phyloP scores from a whole-genome alignment of 352 stramenopile species.

The Phytophthora kernoviae region DNA sequence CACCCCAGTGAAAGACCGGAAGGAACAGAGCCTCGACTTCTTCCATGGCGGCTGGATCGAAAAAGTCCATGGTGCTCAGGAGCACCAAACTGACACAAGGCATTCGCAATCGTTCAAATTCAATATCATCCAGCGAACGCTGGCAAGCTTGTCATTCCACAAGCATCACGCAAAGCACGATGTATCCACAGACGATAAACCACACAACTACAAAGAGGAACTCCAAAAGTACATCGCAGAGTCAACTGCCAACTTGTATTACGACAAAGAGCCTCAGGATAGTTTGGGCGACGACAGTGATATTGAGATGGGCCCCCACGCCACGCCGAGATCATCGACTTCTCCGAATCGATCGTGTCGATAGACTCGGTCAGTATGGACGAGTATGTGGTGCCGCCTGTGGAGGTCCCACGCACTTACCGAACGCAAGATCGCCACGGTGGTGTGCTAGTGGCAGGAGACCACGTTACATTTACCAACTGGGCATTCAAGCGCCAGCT shows the following conservation, averaged over 20 bases:
- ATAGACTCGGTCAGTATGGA: constrained; percentile 6
- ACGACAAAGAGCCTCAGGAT: constrained; percentile 9
- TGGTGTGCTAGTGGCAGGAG: constrained; percentile 26
- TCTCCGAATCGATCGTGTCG: constrained; percentile 24
- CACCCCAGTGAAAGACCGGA: constrained; percentile 6
- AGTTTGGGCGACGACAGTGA: constrained; percentile 22
- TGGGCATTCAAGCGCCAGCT: constrained; percentile 36
- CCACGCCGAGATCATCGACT: constrained; percentile 25
- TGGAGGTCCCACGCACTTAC: constrained; percentile 30
- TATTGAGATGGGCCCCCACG: constrained; percentile 12
- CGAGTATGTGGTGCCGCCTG: constrained; percentile 26
- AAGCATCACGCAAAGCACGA: constrained; percentile 1
- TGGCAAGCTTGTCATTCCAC: constrained; percentile 22
- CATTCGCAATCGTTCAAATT: constrained; percentile 9
- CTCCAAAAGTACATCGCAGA: constrained; percentile 31
- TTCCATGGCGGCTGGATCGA: constrained; percentile 21
- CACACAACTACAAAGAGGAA: constrained; percentile 28
- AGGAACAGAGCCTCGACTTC: neutral
- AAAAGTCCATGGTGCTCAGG: constrained; percentile 10
- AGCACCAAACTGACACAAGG: constrained; percentile 10
- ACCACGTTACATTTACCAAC: constrained; percentile 31
- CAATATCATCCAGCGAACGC: constrained; percentile 26
- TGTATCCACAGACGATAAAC: neutral
- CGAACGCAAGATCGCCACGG: constrained; percentile 29
- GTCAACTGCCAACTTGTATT: constrained; percentile 15